Conservation (phyloP, 2,329 filamentous ascomycete genomes). For the Nemania bipapillata region DNA sequence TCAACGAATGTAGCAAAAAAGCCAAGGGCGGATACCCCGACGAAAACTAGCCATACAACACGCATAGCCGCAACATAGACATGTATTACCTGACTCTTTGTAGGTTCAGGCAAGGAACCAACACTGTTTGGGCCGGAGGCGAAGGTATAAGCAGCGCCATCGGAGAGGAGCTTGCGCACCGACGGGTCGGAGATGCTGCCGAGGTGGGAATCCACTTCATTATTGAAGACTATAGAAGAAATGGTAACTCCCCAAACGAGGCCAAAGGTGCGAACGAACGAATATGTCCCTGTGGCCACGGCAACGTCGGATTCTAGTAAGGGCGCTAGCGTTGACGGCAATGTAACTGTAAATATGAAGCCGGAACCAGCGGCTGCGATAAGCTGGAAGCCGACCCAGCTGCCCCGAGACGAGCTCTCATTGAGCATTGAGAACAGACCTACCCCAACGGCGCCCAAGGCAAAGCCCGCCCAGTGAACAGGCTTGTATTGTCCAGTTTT, state of each 20-base stretch:
- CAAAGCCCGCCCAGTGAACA: conserved; percentile 45
- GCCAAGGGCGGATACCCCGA: background rate
- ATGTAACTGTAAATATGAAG: conserved; percentile 49
- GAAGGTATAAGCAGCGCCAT: background rate
- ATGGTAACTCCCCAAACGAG: conserved; percentile 4
- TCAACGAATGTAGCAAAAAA: background rate
- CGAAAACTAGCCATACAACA: conserved; percentile 16
- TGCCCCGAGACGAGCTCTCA: conserved; percentile 46
- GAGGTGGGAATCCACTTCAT: background rate
- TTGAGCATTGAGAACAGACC: conserved; percentile 54
- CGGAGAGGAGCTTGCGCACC: background rate
- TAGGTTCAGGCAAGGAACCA: background rate
- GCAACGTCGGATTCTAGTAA: background rate
- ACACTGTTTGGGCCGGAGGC: background rate
- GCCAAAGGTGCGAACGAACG: conserved; percentile 10
- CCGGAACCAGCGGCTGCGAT: conserved; percentile 54
- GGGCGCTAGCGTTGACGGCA: background rate
- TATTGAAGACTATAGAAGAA: background rate
- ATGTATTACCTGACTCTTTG: background rate
- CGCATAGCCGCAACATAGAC: background rate
- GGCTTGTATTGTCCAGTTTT: conserved; percentile 36
- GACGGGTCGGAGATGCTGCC: background rate
- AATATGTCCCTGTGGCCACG: background rate
- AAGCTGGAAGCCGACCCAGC: conserved; percentile 54
- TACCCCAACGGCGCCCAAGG: conserved; percentile 50